A percentile compares a stretch with the other conserved stretches of the same genome.
Conservation (phyloP, 495 filamentous ascomycete species). For the Parachaetomium inaequale region DNA sequence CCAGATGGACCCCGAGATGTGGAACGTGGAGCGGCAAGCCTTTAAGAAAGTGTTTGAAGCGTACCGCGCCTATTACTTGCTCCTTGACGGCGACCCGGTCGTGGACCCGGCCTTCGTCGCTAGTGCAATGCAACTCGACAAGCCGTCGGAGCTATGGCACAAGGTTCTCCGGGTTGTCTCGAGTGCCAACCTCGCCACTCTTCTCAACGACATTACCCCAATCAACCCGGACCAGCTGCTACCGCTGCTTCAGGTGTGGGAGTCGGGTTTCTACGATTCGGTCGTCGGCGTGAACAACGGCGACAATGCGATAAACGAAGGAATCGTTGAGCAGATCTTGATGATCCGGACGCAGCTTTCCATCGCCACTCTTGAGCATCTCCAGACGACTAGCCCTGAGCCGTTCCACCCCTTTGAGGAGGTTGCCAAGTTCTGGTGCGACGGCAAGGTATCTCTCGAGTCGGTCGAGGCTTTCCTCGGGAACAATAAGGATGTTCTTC, state of each 20-base stretch:
- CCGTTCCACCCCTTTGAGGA: constrained; percentile 13
- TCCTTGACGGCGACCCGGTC: constrained; percentile 6
- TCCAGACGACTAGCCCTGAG: background rate
- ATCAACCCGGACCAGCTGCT: constrained; percentile 7
- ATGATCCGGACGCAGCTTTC: constrained; percentile 30
- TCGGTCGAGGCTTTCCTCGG: constrained; percentile 12
- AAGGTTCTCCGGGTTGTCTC: constrained; percentile 11
- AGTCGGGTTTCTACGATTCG: constrained; percentile 17
- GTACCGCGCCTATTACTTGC: constrained; percentile 16
- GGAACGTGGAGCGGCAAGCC: constrained; percentile 9
- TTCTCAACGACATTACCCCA: constrained; percentile 18
- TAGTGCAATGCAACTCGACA: constrained; percentile 9
- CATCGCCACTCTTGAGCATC: constrained; percentile 14
- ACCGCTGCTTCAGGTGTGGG: constrained; percentile 19
- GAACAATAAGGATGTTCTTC: constrained; percentile 16
- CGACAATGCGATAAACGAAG: background rate
- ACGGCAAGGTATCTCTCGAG: constrained; percentile 13
- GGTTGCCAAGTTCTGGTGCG: constrained; percentile 24
- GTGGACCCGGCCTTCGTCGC: constrained; percentile 21
- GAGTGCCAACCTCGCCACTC: constrained; percentile 23
- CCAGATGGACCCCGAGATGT: constrained; percentile 9
- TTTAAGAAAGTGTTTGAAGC: constrained; percentile 7
- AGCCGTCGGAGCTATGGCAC: background rate
- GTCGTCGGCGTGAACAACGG: constrained; percentile 9
- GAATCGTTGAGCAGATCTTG: constrained; percentile 16